Evolutionary conservation across 2,329 filamentous ascomycete species (phyloP).

Genomic region (Botrytis pseudocinerea): DNA sequence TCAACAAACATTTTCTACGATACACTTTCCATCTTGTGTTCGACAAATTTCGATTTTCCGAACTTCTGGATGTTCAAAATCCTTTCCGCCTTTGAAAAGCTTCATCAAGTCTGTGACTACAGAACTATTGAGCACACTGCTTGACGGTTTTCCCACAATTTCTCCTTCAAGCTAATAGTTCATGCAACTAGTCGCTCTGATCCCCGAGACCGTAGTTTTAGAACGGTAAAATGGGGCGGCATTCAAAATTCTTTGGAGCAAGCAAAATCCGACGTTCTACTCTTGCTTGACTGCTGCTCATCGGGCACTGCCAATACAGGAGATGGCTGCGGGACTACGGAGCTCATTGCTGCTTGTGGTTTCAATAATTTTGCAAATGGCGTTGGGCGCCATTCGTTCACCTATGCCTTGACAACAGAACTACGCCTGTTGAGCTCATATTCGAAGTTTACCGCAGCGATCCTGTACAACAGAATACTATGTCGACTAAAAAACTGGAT

Average conservation of each 20-base stretch:
- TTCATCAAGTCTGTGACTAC: no score
- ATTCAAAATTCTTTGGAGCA: conserved; percentile 59
- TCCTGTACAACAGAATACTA: neutral
- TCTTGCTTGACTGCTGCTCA: conserved; percentile 54
- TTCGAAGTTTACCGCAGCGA: neutral
- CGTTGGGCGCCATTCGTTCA: neutral
- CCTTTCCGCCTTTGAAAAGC: no score
- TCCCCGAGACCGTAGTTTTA: neutral
- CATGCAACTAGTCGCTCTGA: neutral
- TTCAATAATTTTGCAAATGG: neutral
- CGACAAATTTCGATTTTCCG: neutral
- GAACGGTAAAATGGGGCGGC: conserved; percentile 77
- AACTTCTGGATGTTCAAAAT: no score
- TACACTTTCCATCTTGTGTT: neutral
- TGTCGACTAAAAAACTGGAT: neutral
- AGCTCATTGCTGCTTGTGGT: conserved; percentile 1
- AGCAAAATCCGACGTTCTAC: conserved; percentile 60
- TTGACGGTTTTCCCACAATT: neutral
- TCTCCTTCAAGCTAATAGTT: neutral
- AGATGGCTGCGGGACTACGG: neutral
- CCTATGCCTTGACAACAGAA: neutral
- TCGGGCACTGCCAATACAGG: conserved; percentile 50
- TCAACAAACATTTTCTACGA: neutral
- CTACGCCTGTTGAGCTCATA: neutral
- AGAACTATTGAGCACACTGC: no score